Percentiles rank a stretch among this genome's conserved stretches.
phyloP scores from a whole-genome alignment of 2,329 filamentous ascomycete species.

The Cladosporium sphaerospermum region DNA sequence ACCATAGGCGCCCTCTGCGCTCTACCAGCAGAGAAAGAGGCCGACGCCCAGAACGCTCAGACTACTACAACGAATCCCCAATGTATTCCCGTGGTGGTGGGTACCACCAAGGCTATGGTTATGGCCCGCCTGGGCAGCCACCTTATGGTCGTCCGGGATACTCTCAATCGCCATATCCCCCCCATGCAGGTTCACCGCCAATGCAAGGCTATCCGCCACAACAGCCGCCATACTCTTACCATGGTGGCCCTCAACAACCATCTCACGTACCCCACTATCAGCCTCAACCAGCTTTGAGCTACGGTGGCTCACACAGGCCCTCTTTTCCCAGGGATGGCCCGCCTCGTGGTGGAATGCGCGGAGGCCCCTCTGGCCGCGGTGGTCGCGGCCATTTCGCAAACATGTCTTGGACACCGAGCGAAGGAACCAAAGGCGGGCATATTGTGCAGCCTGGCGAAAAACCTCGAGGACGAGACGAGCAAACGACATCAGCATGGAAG shows the following conservation, averaged over 20 bases:
- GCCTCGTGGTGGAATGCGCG: conserved; percentile 24
- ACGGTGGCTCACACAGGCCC: conserved; percentile 20
- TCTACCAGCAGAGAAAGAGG: conserved; percentile 23
- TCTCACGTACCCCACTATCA: conserved; percentile 5
- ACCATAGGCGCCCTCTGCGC: conserved; percentile 6
- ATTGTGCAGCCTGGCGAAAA: conserved; percentile 30
- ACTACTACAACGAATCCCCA: conserved; percentile 11
- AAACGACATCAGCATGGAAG: conserved; percentile 22
- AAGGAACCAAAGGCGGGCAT: conserved; percentile 48
- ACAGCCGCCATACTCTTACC: conserved; percentile 52
- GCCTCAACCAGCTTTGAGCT: conserved; percentile 20
- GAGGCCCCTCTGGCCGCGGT: conserved; percentile 39
- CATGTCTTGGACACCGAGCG: conserved; percentile 63
- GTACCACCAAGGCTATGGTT: conserved; percentile 24
- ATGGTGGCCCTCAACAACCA: conserved; percentile 39
- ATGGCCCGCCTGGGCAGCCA: conserved; percentile 49
- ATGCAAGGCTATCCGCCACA: conserved; percentile 52
- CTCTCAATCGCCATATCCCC: conserved; percentile 36
- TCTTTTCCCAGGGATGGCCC: conserved; percentile 18
- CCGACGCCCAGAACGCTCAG: neutral
- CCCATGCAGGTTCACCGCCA: conserved; percentile 33
- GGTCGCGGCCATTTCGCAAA: conserved; percentile 58
- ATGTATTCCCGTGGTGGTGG: conserved; percentile 29
- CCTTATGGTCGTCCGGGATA: conserved; percentile 53
- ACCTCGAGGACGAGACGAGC: conserved; percentile 16